Conservation (phyloP, 345 rosid genomes). For the Laguncularia racemosa region DNA sequence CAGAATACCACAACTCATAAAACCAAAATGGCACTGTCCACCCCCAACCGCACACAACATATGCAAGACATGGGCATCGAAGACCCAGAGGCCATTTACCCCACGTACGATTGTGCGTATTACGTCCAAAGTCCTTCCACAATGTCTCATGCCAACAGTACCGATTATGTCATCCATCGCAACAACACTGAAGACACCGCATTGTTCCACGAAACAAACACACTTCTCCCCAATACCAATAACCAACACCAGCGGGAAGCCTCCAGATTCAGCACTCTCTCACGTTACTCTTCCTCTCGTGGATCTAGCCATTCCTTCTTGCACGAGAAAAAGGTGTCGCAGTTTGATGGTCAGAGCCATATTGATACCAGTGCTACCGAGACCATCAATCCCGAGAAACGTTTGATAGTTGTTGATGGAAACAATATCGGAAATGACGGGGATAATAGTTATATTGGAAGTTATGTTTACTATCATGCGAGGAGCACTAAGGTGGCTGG, state of each 20-base stretch:
- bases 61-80: slow-evolving; percentile 22
- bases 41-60: no score
- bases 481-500: slow-evolving; percentile 14
- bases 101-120: slow-evolving; percentile 39
- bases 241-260: slow-evolving; percentile 20
- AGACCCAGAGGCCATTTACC: slow-evolving; percentile 37
- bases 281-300: slow-evolving; percentile 44
- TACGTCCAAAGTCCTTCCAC: slow-evolving; percentile 80
- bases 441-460: slow-evolving; percentile 7
- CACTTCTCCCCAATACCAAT: slow-evolving; percentile 14
- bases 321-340: slow-evolving; percentile 19
- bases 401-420: slow-evolving; percentile 31
- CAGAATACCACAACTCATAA: no score
- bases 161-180: slow-evolving; percentile 29
- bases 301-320: slow-evolving; percentile 39
- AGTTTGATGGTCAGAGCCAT: slow-evolving; percentile 6
- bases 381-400: slow-evolving; percentile 18
- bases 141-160: slow-evolving; percentile 44
- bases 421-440: slow-evolving; percentile 1
- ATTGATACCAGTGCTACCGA: background rate
- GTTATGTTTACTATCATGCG: background rate
- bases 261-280: slow-evolving; percentile 20
- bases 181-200: slow-evolving; percentile 7
- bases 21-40: no score
- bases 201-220: background rate